A percentile compares a stretch with the other conserved stretches of the same genome.
These are phyloP conservation scores for Penicillium sclerotigenum DNA, from an alignment of 2,329 filamentous ascomycete species.

Conservation along the genomic window DNA sequence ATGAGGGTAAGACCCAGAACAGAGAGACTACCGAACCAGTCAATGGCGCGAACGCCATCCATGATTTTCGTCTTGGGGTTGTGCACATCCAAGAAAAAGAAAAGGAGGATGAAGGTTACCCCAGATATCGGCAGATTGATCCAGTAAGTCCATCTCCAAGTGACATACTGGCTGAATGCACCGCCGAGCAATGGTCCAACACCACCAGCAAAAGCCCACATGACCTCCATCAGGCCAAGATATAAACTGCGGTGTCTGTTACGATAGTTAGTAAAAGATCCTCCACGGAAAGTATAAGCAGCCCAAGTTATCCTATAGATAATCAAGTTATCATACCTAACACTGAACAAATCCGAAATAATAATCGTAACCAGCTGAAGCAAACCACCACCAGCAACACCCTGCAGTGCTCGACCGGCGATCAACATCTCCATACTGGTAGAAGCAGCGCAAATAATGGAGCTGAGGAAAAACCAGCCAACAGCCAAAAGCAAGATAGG, in stretches of 20 bases:
- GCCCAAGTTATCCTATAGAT: neutral
- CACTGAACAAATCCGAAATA: slow-evolving; percentile 56
- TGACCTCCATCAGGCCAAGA: slow-evolving; percentile 51
- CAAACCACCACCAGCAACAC: slow-evolving; percentile 53
- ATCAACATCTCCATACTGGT: slow-evolving; percentile 53
- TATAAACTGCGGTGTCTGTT: slow-evolving; percentile 47
- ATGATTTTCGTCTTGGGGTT: slow-evolving; percentile 52
- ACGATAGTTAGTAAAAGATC: neutral
- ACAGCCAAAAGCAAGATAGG: slow-evolving; percentile 50
- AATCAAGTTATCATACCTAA: slow-evolving; percentile 32
- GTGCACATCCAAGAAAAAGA: slow-evolving; percentile 55
- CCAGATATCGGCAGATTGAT: slow-evolving; percentile 55
- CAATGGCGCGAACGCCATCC: slow-evolving; percentile 52
- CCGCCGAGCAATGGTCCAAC: slow-evolving; percentile 55
- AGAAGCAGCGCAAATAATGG: slow-evolving; percentile 50
- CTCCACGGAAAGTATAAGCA: too few relatives aligned
- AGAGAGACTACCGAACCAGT: slow-evolving; percentile 54
- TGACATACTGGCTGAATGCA: slow-evolving; percentile 42
- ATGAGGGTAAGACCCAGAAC: slow-evolving; percentile 52
- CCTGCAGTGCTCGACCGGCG: slow-evolving; percentile 53
- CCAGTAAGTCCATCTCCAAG: slow-evolving; percentile 57
- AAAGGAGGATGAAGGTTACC: slow-evolving; percentile 48
- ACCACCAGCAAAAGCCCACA: slow-evolving; percentile 56
- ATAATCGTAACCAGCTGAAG: slow-evolving; percentile 53
- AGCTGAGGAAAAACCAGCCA: slow-evolving; percentile 49